A percentile compares a stretch with the other conserved stretches of the same genome.
Evolutionary conservation across 2,329 filamentous ascomycete species (phyloP).

Genomic region (Colletotrichum orchidophilum): DNA sequence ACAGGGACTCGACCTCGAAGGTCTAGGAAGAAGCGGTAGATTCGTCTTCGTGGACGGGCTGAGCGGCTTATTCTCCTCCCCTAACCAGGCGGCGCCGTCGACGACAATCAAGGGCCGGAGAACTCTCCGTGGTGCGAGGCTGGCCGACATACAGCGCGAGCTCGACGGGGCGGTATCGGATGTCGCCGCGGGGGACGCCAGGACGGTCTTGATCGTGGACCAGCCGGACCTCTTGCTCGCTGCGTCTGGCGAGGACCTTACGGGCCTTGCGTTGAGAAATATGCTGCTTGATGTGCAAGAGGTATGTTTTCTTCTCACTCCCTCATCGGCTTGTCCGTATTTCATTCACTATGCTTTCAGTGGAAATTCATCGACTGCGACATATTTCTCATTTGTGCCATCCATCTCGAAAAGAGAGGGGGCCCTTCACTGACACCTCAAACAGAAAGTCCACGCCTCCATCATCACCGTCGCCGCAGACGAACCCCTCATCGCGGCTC

Average conservation of each 20-base stretch:
- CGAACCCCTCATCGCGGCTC: conserved; percentile 71
- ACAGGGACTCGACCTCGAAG: conserved; percentile 77
- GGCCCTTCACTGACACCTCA: conserved; percentile 8
- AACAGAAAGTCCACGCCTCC: conserved; percentile 69
- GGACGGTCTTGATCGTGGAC: conserved; percentile 71
- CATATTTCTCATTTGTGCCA: background rate
- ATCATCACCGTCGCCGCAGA: conserved; percentile 79
- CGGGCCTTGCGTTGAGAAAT: conserved; percentile 60
- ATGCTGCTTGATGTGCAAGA: conserved; percentile 69
- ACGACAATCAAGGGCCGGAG: conserved; percentile 29
- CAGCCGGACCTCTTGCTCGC: conserved; percentile 73
- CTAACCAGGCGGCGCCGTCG: background rate
- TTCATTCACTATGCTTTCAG: background rate
- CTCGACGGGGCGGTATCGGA: conserved; percentile 52
- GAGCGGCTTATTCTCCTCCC: conserved; percentile 60
- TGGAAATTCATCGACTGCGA: background rate
- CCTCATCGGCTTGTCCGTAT: background rate
- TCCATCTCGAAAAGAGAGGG: background rate
- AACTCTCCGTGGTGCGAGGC: conserved; percentile 42
- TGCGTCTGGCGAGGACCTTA: conserved; percentile 56
- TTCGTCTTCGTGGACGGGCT: conserved; percentile 83
- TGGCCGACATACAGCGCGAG: conserved; percentile 49
- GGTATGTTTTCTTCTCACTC: conserved; percentile 55
- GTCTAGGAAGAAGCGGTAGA: conserved; percentile 62
- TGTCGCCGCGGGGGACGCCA: conserved; percentile 50